Evolutionary conservation across 2,329 filamentous ascomycete genomes (phyloP).

Genomic region (Epichloe uncinata): DNA sequence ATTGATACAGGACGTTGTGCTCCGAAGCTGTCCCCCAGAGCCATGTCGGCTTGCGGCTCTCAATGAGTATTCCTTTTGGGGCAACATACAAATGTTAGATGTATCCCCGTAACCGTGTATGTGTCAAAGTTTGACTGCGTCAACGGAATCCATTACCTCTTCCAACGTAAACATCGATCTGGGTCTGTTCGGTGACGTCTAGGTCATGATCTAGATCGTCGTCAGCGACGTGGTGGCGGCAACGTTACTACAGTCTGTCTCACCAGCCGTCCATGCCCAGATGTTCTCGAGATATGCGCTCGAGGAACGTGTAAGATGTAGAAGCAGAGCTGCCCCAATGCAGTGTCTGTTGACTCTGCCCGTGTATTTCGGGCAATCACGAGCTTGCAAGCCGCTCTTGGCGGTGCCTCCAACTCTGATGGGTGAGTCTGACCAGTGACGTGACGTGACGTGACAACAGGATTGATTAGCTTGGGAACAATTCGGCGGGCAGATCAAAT

Average conservation of each 20-base stretch:
- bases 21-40: conserved; percentile 21
- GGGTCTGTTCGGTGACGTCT: conserved; percentile 3
- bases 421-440: conserved; percentile 25
- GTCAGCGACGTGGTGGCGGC: background rate
- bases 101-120: too few relatives aligned
- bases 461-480: too few relatives aligned
- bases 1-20: conserved; percentile 38
- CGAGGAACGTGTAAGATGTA: conserved; percentile 30
- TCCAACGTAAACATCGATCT: conserved; percentile 22
- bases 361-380: conserved; percentile 12
- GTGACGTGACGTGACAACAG: too few relatives aligned
- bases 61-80: conserved; percentile 10
- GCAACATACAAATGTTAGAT: background rate
- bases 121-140: too few relatives aligned
- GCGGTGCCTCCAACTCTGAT: conserved; percentile 28
- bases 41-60: conserved; percentile 20
- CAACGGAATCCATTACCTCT: conserved; percentile 13
- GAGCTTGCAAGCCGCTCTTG: conserved; percentile 8
- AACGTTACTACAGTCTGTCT: conserved; percentile 16
- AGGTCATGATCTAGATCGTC: background rate
- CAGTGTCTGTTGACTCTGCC: conserved; percentile 31
- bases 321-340: conserved; percentile 41
- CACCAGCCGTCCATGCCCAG: conserved; percentile 58
- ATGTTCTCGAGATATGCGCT: conserved; percentile 37
- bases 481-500: too few relatives aligned